Conservation (phyloP, 1,284 basidiomycete species). For the Apiotrichum gracile region DNA sequence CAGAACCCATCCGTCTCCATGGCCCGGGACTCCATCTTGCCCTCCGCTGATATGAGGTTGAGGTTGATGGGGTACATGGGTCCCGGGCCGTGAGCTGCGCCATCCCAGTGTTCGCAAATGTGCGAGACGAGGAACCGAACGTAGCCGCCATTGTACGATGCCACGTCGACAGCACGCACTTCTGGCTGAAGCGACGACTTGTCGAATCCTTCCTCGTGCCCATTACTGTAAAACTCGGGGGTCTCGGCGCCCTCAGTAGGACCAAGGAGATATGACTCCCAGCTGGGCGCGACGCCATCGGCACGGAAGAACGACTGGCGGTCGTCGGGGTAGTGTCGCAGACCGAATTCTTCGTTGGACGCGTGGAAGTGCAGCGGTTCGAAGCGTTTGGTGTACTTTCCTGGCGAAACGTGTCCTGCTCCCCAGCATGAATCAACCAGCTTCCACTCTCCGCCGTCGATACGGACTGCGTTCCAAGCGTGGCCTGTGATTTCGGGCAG, state of each 20-base stretch:
- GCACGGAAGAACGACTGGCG: background rate
- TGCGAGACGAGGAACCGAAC: conserved; percentile 3
- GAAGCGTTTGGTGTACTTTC: background rate
- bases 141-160: background rate
- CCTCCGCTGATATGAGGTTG: background rate
- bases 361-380: conserved; percentile 3
- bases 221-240: background rate
- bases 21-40: background rate
- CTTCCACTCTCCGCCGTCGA: conserved; percentile 14
- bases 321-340: conserved; percentile 7
- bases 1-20: conserved; percentile 1
- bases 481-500: background rate
- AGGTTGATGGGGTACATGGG: background rate
- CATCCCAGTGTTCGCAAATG: conserved; percentile 9
- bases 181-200: background rate
- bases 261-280: conserved; percentile 6
- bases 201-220: background rate
- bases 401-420: conserved; percentile 2
- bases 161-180: background rate
- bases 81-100: background rate
- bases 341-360: conserved; percentile 7
- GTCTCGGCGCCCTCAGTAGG: background rate
- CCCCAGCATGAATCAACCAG: conserved; percentile 18
- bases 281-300: background rate
- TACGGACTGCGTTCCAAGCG: conserved; percentile 14